Evolutionary conservation across 2,329 filamentous ascomycete species (phyloP).

Genomic region (Botrytis byssoidea): DNA sequence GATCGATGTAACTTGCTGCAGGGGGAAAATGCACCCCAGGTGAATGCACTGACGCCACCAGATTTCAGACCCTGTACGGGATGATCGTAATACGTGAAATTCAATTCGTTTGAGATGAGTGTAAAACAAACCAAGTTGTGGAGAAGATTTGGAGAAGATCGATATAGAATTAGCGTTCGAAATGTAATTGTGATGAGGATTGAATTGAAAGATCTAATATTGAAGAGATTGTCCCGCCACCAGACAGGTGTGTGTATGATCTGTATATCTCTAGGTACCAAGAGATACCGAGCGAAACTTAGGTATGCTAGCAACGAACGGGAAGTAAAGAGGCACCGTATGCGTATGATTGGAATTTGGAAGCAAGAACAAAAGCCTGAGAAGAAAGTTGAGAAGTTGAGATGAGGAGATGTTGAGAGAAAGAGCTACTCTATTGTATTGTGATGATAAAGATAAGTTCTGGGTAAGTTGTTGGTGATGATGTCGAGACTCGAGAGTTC

Average conservation of each 20-base stretch:
- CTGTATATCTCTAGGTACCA: not conserved
- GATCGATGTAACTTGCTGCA: conserved; percentile 9
- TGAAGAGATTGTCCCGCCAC: not conserved
- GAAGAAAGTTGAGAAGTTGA: not conserved
- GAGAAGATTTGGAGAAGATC: not conserved
- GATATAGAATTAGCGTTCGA: not conserved
- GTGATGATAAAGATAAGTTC: not conserved
- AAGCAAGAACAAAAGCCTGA: not conserved
- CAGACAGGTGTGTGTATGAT: not conserved
- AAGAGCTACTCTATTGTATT: not conserved
- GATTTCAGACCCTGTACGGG: not conserved
- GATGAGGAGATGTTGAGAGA: not conserved
- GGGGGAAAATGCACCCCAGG: not conserved
- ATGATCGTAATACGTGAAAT: not conserved
- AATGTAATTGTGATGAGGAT: not conserved
- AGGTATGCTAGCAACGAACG: not conserved
- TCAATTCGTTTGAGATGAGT: not conserved
- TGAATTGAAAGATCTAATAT: not conserved
- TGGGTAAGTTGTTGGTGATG: not conserved
- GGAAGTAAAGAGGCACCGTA: not conserved
- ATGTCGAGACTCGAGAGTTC: not conserved
- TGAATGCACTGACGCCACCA: not conserved
- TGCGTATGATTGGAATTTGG: not conserved
- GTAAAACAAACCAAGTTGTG: not conserved
- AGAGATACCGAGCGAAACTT: not conserved